phyloP scores from a whole-genome alignment of 305 asterid species.

The Rubia balearica region DNA sequence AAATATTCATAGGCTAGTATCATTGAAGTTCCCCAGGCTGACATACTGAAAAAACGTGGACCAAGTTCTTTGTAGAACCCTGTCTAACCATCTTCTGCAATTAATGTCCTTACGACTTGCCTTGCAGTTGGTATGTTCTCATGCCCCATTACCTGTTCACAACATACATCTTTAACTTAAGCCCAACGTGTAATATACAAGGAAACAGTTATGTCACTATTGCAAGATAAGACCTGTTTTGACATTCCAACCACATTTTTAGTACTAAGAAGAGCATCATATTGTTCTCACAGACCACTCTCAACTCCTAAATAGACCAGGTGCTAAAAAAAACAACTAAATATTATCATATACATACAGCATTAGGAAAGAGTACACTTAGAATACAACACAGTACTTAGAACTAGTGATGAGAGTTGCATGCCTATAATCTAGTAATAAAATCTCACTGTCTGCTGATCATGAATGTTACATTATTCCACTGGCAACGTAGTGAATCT shows the following conservation, averaged over 20 bases:
- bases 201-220: background rate
- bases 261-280: background rate
- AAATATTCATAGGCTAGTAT: conserved; percentile 91
- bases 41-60: conserved; percentile 95
- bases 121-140: conserved; percentile 61
- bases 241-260: background rate
- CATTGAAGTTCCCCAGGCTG: conserved; percentile 99
- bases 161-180: conserved; percentile 1
- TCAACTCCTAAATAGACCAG: background rate
- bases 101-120: conserved; percentile 64
- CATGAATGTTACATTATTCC: conserved; percentile 89
- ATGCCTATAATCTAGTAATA: conserved; percentile 75
- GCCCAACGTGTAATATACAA: background rate
- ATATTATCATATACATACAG: background rate
- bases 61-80: conserved; percentile 91
- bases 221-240: background rate
- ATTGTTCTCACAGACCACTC: too few relatives aligned
- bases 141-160: conserved; percentile 64
- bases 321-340: background rate
- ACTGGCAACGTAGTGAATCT: conserved; percentile 96
- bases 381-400: background rate
- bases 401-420: background rate
- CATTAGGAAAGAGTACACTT: background rate
- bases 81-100: conserved; percentile 87
- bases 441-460: conserved; percentile 51